phyloP scores from a whole-genome alignment of 495 filamentous ascomycete species.

The Trichocladium uniseriatum region DNA sequence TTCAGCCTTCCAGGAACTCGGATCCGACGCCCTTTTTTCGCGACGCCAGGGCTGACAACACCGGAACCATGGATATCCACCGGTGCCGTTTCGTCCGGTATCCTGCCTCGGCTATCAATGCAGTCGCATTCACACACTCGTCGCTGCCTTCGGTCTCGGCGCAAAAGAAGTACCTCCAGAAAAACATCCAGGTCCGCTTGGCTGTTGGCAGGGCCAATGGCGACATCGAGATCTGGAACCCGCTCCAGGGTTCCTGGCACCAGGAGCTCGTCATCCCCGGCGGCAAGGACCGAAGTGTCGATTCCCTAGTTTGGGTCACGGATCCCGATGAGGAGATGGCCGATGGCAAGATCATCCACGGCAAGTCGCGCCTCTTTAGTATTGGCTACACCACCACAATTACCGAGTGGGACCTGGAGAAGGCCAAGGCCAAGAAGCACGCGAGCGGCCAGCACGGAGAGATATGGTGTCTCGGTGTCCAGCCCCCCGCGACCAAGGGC shows the following conservation, averaged over 20 bases:
- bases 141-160: constrained; percentile 53
- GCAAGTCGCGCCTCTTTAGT: constrained; percentile 82
- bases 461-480: constrained; percentile 92
- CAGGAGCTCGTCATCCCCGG: constrained; percentile 81
- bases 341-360: constrained; percentile 51
- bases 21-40: constrained; percentile 3
- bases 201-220: constrained; percentile 91
- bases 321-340: constrained; percentile 63
- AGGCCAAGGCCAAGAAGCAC: constrained; percentile 64
- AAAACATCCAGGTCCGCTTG: constrained; percentile 49
- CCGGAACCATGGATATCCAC: constrained; percentile 76
- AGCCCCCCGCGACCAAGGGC: constrained; percentile 44
- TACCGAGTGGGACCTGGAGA: constrained; percentile 88
- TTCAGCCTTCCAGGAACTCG: constrained; percentile 3
- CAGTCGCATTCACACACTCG: constrained; percentile 84
- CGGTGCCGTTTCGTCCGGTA: constrained; percentile 96
- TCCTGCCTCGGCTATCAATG: constrained; percentile 85
- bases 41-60: constrained; percentile 13
- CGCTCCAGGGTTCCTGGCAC: constrained; percentile 71
- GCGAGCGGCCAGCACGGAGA: constrained; percentile 89
- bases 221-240: constrained; percentile 98
- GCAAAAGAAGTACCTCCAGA: constrained; percentile 43
- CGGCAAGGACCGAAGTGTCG: constrained; percentile 77
- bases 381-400: constrained; percentile 87
- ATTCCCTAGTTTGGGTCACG: constrained; percentile 87